Evolutionary conservation across 768 basidiomycete genomes (phyloP), one percentile per base, ranked within the genome.

Genomic region (Leccinellum rugosiceps): DNA sequence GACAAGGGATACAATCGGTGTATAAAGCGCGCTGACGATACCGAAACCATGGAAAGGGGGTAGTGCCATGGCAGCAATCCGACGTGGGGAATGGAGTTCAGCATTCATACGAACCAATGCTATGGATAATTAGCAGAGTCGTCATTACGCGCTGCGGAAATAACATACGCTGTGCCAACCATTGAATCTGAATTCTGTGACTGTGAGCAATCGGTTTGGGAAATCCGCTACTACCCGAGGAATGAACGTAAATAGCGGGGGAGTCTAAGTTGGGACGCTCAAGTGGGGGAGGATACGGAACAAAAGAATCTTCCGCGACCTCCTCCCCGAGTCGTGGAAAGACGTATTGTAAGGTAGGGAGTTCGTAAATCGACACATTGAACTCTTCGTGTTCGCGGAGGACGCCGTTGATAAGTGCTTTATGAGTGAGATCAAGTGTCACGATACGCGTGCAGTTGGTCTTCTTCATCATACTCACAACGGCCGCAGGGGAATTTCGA

Each of bases 171-270:
- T 71, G 68, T 1, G 57, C 41, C 6, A 70, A 54, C 72, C 76
- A 76, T 28, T 79, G 72, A 5, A 68, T 52, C 26, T 77, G 52
- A 9, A 65, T 62, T 25, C 63, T 66, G 52, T 76, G 67, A 1
- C 67, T 75, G 44, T 76, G 69, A 2, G 70, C 59, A 26, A 81
- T 76, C 1, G 78, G 73, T 62, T 80, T 81, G 2, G 80, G 80
- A 31, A 79, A 68, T 17, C 78, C 80, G 4, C 77, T 80, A 4
- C 79, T 80, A 13, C 80, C 80, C 5, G 78, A 81, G 1, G 80
- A 78, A 58, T 81, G 80, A 54, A 81, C 58, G 17, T 81, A 78
- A 11, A 79, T 53, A 1, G 75, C 75, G 15, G 77, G 74, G 2
- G 72, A 63, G 55, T 78, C 76, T 21, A 67, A 52, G 9, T 69